Percentiles rank a stretch among this genome's conserved stretches.
Evolutionary conservation across 305 asterid genomes (phyloP).

Genomic region (Ajuga reptans): DNA sequence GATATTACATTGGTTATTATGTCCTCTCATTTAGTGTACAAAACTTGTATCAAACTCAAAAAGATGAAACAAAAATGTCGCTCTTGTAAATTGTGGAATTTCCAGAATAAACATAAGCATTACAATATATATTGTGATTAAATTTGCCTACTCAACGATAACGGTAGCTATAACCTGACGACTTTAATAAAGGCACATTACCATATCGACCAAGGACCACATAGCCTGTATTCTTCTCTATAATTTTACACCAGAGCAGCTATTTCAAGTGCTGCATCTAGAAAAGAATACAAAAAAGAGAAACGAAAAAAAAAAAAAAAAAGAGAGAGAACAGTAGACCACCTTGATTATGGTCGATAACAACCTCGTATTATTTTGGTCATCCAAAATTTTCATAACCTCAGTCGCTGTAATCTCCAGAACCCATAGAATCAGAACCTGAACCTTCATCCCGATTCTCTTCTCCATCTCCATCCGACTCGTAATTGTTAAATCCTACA

Average conservation of each 20-base stretch:
- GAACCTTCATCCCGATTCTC: constrained; percentile 41
- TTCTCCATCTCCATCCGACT: constrained; percentile 32
- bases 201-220: no score
- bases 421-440: constrained; percentile 46
- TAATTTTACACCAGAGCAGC: constrained; percentile 34
- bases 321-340: background rate
- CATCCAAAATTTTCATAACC: constrained; percentile 15
- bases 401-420: constrained; percentile 77
- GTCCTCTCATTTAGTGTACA: no score
- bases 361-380: background rate
- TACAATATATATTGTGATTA: background rate
- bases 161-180: background rate
- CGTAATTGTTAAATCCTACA: constrained; percentile 33
- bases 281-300: constrained; percentile 22
- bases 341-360: background rate
- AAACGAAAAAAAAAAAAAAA: constrained; percentile 9
- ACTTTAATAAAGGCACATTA: background rate
- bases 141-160: background rate
- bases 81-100: background rate
- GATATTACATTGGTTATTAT: no score
- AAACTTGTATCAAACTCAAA: background rate
- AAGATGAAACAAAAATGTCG: background rate
- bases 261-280: constrained; percentile 24
- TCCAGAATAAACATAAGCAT: background rate
- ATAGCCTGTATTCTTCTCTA: background rate